Base-by-base conservation (phyloP, 106 monocot species). In the Alisma plantagoaquatica region DNA sequence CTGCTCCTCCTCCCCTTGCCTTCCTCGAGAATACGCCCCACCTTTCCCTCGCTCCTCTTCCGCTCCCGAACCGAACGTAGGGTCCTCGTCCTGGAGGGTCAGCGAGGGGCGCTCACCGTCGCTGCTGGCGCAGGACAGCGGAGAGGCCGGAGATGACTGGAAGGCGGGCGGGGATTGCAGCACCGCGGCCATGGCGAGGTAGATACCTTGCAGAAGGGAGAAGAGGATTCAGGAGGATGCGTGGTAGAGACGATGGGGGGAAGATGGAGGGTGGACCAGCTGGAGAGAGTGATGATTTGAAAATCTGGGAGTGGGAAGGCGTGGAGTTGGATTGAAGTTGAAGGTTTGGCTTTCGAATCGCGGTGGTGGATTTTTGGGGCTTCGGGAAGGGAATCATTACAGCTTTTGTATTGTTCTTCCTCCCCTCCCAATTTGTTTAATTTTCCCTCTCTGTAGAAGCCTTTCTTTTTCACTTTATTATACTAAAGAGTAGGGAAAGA, bases 311-410 rank as follows among this genome's bases (percentile, higher is more conserved):
- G 10, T 50, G 27, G 21, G 51, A 29, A 29, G 20, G 23, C 17
- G 29, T 70, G 68, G 75, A 72, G 79, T 79, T 69, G 69, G 84
- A 73, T 76, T 79, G 72, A 85, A 76, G 79, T 43, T 62, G 76
- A 33, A 69, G 28, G 49, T 55, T 70, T 54, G 32, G 23, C 6
- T n/a, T n/a, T n/a, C n/a, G n/a, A 26, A 21, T 62, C 6, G 48
- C 5, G 29, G 51, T 43, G 68, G 57, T 62, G 65, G 18, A 24
- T n/a, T n/a, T n/a, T n/a, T n/a, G n/a, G n/a, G n/a, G n/a, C n/a
- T n/a, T n/a, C n/a, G n/a, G n/a, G n/a, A n/a, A n/a, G n/a, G n/a
- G n/a, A n/a, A n/a, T n/a, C n/a, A n/a, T n/a, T n/a, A n/a, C n/a
- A n/a, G n/a, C n/a, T n/a, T n/a, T n/a, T n/a, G n/a, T n/a, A n/a